Conservation (phyloP, 495 filamentous ascomycete species). For the Penicillium ucsense region DNA sequence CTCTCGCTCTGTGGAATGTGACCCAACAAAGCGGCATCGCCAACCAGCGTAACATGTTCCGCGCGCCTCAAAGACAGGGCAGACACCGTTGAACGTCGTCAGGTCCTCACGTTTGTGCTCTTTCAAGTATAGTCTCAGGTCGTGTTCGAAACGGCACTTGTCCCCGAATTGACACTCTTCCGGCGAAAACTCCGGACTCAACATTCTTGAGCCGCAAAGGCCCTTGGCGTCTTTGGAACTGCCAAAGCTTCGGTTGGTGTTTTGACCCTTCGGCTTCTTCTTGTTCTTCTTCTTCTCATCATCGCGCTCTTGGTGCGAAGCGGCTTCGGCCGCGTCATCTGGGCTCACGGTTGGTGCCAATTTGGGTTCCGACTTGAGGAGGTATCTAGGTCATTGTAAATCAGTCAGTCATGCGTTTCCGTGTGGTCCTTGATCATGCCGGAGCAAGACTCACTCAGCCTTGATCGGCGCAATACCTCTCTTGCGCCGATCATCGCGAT, state of each 20-base stretch:
- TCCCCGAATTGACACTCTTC: slow-evolving; percentile 61
- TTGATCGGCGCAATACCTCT: slow-evolving; percentile 78
- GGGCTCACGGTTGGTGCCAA: slow-evolving; percentile 13
- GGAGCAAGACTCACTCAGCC: slow-evolving; percentile 53
- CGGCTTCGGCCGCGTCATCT: slow-evolving; percentile 66
- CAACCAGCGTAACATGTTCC: slow-evolving; percentile 76
- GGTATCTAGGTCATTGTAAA: slow-evolving; percentile 38
- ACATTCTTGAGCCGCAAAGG: slow-evolving; percentile 62
- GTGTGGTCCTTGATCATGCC: background rate
- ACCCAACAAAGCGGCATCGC: slow-evolving; percentile 82
- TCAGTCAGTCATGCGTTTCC: background rate
- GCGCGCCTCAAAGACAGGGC: slow-evolving; percentile 66
- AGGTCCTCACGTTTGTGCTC: slow-evolving; percentile 76
- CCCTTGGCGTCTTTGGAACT: slow-evolving; percentile 64
- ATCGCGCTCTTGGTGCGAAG: slow-evolving; percentile 30
- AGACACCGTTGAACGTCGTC: slow-evolving; percentile 59
- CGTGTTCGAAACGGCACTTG: slow-evolving; percentile 68
- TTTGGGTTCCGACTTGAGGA: slow-evolving; percentile 31
- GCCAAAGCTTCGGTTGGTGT: slow-evolving; percentile 78
- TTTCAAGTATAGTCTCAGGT: slow-evolving; percentile 73
- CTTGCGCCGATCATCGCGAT: slow-evolving; percentile 30
- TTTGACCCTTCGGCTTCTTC: slow-evolving; percentile 70
- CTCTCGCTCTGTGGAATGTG: slow-evolving; percentile 69
- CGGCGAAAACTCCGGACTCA: slow-evolving; percentile 66
- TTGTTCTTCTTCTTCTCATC: slow-evolving; percentile 44